These are phyloP conservation scores for Stephania yunnanensis DNA, from an alignment of 164 flowering plant genomes.

Conservation along the genomic window DNA sequence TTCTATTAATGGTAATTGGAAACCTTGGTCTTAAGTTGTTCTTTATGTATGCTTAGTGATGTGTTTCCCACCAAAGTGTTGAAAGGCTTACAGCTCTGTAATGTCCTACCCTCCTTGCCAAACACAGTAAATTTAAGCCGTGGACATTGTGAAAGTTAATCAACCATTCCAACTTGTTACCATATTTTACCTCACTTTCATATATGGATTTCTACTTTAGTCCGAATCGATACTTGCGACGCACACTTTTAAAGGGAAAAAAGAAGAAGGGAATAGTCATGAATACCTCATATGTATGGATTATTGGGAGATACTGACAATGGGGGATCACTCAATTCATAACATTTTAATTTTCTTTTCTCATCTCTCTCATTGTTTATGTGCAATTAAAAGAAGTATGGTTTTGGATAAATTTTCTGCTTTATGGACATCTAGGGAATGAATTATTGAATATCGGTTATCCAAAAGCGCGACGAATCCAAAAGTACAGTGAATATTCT, in stretches of 20 bases:
- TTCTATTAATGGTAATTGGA: neutral
- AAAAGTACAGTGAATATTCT: constrained; percentile 3
- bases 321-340: neutral
- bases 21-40: neutral
- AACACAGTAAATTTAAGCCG: neutral
- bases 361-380: neutral
- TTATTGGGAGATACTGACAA: neutral
- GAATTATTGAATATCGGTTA: neutral
- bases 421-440: neutral
- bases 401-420: neutral
- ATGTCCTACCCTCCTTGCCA: neutral
- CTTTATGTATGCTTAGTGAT: neutral
- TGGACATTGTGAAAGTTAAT: neutral
- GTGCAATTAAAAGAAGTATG: neutral
- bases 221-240: no score
- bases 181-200: neutral
- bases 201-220: neutral
- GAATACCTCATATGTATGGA: neutral
- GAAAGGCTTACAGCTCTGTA: neutral
- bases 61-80: neutral
- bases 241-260: neutral
- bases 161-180: neutral
- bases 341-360: neutral
- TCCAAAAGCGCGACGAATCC: neutral
- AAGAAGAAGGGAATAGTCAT: neutral